Percentiles rank a stretch among this genome's conserved stretches.
These are phyloP conservation scores for Conringia planisiliqua DNA, from an alignment of 345 rosid species.

Conservation along the genomic window DNA sequence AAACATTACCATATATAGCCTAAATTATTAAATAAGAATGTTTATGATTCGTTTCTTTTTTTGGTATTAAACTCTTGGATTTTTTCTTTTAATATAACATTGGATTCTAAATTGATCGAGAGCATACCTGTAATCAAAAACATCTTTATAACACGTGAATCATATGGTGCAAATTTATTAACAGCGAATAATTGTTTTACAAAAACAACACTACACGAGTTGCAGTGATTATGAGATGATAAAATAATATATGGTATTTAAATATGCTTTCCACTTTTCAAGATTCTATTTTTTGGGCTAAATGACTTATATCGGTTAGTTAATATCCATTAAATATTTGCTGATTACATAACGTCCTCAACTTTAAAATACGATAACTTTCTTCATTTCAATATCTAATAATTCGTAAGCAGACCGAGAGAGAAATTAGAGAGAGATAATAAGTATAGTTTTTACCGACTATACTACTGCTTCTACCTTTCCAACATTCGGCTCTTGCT, in stretches of 20 bases:
- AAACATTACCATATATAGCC: not conserved
- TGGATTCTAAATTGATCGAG: slow-evolving; percentile 20
- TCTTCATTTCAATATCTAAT: not conserved
- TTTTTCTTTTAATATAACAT: not conserved
- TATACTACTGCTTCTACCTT: too few species aligned
- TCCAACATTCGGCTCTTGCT: too few species aligned
- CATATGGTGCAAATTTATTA: not conserved
- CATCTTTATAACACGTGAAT: slow-evolving; percentile 6
- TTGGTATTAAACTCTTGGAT: not conserved
- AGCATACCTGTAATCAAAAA: not conserved
- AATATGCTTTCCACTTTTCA: too few species aligned
- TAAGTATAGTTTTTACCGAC: too few species aligned
- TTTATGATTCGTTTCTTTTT: not conserved
- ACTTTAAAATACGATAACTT: not conserved
- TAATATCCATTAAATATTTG: not conserved
- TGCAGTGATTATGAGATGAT: too few species aligned
- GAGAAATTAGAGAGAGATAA: too few species aligned
- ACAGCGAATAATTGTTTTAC: not conserved
- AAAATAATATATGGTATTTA: too few species aligned
- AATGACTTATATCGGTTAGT: not conserved
- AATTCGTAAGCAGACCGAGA: too few species aligned
- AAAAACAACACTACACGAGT: too few species aligned
- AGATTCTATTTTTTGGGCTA: too few species aligned
- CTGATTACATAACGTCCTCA: not conserved
- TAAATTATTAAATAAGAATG: not conserved